phyloP scores from a whole-genome alignment of 2,329 filamentous ascomycete species.

The Cercospora brassicicola region DNA sequence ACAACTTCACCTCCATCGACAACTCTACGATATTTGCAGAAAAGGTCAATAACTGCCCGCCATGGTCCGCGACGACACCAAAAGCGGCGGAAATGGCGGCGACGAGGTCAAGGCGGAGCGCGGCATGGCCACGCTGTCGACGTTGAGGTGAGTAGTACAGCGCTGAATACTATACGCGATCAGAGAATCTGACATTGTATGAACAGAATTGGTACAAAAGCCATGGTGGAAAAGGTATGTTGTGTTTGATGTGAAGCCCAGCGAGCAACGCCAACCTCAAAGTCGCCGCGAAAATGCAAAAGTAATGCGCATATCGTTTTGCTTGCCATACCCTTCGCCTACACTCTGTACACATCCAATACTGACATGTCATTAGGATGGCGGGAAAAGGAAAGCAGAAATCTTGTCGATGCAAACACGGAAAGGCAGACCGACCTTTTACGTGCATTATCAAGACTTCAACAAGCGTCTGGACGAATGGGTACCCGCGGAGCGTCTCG shows the following conservation, averaged over 20 bases:
- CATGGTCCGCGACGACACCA: constrained; percentile 57
- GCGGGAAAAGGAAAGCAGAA: constrained; percentile 84
- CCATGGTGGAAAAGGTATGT: constrained; percentile 68
- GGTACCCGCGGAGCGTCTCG: constrained; percentile 78
- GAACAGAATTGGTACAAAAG: constrained; percentile 64
- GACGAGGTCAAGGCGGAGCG: constrained; percentile 61
- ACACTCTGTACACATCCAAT: background rate
- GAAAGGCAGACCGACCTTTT: constrained; percentile 84
- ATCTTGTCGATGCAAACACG: constrained; percentile 92
- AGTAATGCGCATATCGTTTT: background rate
- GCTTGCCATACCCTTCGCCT: background rate
- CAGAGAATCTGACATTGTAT: constrained; percentile 21
- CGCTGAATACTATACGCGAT: background rate
- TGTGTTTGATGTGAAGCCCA: background rate
- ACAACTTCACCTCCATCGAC: constrained; percentile 9
- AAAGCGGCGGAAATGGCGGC: constrained; percentile 32
- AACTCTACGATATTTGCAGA: background rate
- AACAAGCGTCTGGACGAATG: constrained; percentile 90
- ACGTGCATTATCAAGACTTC: constrained; percentile 98
- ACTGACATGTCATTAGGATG: constrained; percentile 56
- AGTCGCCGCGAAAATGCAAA: background rate
- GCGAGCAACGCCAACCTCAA: constrained; percentile 29
- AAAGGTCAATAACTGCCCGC: background rate
- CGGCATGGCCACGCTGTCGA: constrained; percentile 80
- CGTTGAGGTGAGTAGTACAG: constrained; percentile 65